A percentile compares a stretch with the other conserved stretches of the same genome.
Evolutionary conservation across 805 yeast genomes (phyloP).

Genomic region (Candida nonsorbophila): DNA sequence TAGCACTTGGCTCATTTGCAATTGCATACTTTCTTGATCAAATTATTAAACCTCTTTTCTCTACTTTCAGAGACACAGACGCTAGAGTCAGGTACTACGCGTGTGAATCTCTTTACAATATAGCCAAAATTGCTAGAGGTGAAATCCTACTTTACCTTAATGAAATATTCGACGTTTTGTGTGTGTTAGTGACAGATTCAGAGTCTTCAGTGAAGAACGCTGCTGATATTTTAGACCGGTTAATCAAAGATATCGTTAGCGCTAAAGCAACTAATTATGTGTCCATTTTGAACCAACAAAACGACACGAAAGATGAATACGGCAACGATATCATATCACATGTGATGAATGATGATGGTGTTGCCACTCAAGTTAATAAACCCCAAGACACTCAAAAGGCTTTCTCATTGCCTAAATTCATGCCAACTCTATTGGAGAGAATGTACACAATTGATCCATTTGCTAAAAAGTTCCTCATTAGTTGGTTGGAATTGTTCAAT

Average conservation of each 20-base stretch:
- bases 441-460: slow-evolving; percentile 90
- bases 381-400: slow-evolving; percentile 60
- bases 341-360: slow-evolving; percentile 52
- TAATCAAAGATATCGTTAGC: slow-evolving; percentile 90
- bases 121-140: slow-evolving; percentile 94
- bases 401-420: slow-evolving; percentile 79
- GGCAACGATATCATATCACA: slow-evolving; percentile 28
- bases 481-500: slow-evolving; percentile 90
- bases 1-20: slow-evolving; percentile 81
- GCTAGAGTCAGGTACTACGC: slow-evolving; percentile 97
- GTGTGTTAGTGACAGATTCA: slow-evolving; percentile 83
- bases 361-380: slow-evolving; percentile 54
- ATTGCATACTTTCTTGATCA: slow-evolving; percentile 79
- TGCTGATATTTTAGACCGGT: slow-evolving; percentile 85
- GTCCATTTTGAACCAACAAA: slow-evolving; percentile 56
- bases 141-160: slow-evolving; percentile 88
- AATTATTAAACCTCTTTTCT: slow-evolving; percentile 87
- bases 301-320: slow-evolving; percentile 18
- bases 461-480: slow-evolving; percentile 84
- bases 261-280: slow-evolving; percentile 90
- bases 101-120: slow-evolving; percentile 91
- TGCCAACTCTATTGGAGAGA: slow-evolving; percentile 86
- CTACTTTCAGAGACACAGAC: slow-evolving; percentile 95
- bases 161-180: slow-evolving; percentile 89
- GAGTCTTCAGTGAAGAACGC: slow-evolving; percentile 92